Evolutionary conservation across 2,329 filamentous ascomycete species (phyloP).

Genomic region (Penicillium verrucosum): DNA sequence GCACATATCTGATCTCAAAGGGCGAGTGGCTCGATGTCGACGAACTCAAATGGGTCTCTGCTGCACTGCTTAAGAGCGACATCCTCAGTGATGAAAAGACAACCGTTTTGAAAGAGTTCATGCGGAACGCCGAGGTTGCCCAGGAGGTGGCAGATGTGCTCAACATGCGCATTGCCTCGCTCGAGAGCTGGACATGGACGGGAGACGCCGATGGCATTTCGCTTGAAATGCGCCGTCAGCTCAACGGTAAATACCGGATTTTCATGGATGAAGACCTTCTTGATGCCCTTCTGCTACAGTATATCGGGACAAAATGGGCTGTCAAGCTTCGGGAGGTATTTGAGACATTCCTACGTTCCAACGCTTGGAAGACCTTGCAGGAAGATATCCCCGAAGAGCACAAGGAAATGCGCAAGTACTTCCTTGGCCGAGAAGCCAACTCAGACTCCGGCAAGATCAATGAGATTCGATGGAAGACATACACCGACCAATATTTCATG

Average conservation of each 20-base stretch:
- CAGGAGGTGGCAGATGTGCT: slow-evolving; percentile 56
- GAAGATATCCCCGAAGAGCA: slow-evolving; percentile 38
- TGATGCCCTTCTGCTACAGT: slow-evolving; percentile 55
- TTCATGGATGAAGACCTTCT: slow-evolving; percentile 60
- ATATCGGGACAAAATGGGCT: slow-evolving; percentile 53
- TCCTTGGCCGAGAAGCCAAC: slow-evolving; percentile 29
- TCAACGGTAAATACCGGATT: slow-evolving; percentile 59
- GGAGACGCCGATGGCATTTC: slow-evolving; percentile 41
- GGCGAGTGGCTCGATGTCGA: slow-evolving; percentile 42
- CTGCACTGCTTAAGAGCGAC: slow-evolving; percentile 50
- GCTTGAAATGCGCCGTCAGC: slow-evolving; percentile 51
- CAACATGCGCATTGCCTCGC: slow-evolving; percentile 52
- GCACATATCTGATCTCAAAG: slow-evolving; percentile 25
- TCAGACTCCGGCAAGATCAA: slow-evolving; percentile 27
- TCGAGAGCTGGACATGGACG: slow-evolving; percentile 54
- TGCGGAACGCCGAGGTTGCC: slow-evolving; percentile 49
- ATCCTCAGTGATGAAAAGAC: slow-evolving; percentile 53
- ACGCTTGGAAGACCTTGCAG: slow-evolving; percentile 42
- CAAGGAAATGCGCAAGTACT: slow-evolving; percentile 45
- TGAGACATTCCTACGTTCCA: slow-evolving; percentile 32
- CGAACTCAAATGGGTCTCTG: slow-evolving; percentile 47
- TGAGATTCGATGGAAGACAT: slow-evolving; percentile 35
- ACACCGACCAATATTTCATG: slow-evolving; percentile 52
- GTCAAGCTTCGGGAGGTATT: slow-evolving; percentile 48
- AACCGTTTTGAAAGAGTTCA: slow-evolving; percentile 50